These are phyloP conservation scores for Candida cerambycidarum DNA, from an alignment of 805 yeast genomes.

Conservation along the genomic window DNA sequence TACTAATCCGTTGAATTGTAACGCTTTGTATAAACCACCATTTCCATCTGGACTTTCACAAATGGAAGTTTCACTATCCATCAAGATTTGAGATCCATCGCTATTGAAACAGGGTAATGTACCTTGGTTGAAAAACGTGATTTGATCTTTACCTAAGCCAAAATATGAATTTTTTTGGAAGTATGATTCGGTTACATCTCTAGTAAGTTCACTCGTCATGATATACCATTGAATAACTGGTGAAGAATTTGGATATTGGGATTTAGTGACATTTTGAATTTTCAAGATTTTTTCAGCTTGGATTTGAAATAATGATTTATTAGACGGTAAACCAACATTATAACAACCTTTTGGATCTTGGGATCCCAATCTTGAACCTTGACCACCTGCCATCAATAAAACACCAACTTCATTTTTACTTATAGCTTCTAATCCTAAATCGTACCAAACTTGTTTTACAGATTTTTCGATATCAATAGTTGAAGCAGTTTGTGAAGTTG, in stretches of 20 bases:
- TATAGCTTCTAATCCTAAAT: constrained; percentile 68
- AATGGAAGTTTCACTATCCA: constrained; percentile 53
- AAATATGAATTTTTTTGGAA: constrained; percentile 64
- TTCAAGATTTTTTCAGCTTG: constrained; percentile 83
- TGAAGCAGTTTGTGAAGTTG: constrained; percentile 46
- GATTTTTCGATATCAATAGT: constrained; percentile 43
- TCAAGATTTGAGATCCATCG: constrained; percentile 67
- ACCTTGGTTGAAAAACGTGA: constrained; percentile 90
- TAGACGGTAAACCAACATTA: constrained; percentile 80
- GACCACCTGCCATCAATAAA: constrained; percentile 96
- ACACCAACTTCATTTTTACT: constrained; percentile 78
- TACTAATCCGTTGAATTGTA: constrained; percentile 60
- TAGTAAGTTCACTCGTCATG: constrained; percentile 93
- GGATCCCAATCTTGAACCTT: constrained; percentile 94
- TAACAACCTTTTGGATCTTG: constrained; percentile 92
- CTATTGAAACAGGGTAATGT: constrained; percentile 83
- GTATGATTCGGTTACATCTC: constrained; percentile 68
- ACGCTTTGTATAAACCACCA: constrained; percentile 92
- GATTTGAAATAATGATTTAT: constrained; percentile 81
- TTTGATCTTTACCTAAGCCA: constrained; percentile 61
- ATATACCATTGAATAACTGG: constrained; percentile 75
- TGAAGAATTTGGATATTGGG: constrained; percentile 21
- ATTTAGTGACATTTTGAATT: constrained; percentile 56
- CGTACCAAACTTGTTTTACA: constrained; percentile 38
- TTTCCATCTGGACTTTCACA: constrained; percentile 96